Evolutionary conservation across 495 filamentous ascomycete genomes (phyloP).

Genomic region (Aspergillus saccharolyticus): DNA sequence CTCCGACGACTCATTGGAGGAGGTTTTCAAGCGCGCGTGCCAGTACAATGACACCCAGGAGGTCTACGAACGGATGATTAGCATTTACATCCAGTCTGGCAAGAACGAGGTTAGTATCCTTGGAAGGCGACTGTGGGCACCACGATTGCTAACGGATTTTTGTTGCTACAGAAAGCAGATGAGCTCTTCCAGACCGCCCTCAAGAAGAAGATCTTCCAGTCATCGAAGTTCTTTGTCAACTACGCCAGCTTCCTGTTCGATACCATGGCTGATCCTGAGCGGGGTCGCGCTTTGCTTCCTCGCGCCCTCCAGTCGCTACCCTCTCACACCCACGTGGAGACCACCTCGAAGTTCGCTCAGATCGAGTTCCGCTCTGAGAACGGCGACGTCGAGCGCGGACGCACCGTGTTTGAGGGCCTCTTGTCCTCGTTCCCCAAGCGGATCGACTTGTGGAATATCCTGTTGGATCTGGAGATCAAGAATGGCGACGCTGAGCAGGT

Average conservation of each 20-base stretch:
- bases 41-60: constrained; percentile 89
- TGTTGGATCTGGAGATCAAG: constrained; percentile 79
- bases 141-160: constrained; percentile 29
- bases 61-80: constrained; percentile 82
- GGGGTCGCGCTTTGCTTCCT: constrained; percentile 73
- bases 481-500: constrained; percentile 58
- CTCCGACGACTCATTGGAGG: constrained; percentile 75
- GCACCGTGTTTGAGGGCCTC: constrained; percentile 89
- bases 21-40: constrained; percentile 87
- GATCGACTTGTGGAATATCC: constrained; percentile 87
- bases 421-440: constrained; percentile 80
- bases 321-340: constrained; percentile 61
- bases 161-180: constrained; percentile 74
- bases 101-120: constrained; percentile 56
- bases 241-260: constrained; percentile 89
- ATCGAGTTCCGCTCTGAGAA: constrained; percentile 82
- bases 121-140: neutral
- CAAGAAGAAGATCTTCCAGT: constrained; percentile 79
- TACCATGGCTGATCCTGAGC: constrained; percentile 58
- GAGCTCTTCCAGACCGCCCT: constrained; percentile 77
- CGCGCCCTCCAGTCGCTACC: constrained; percentile 84
- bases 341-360: constrained; percentile 81
- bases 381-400: constrained; percentile 84
- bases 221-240: constrained; percentile 81
- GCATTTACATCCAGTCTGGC: constrained; percentile 88